Evolutionary conservation across 1,139 yeast species (phyloP).

Genomic region (Taphrina confusa): DNA sequence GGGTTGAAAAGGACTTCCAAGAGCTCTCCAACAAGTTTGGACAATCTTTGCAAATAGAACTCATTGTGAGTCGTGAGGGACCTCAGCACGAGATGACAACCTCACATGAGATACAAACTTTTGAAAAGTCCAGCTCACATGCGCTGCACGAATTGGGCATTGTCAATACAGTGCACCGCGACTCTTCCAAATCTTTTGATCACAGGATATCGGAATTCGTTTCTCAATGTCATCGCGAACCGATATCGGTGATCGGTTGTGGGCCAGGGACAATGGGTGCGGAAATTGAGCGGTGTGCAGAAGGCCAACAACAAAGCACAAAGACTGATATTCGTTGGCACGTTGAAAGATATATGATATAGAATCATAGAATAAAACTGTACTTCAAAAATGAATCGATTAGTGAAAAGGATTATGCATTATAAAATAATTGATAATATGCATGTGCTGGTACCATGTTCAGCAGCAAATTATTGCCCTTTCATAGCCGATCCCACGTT

Average conservation of each 20-base stretch:
- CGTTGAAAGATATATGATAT: neutral
- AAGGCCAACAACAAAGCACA: neutral
- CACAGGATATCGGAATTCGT: neutral
- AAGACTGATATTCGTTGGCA: slow-evolving; percentile 3
- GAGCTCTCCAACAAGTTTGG: neutral
- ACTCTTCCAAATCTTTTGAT: neutral
- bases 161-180: neutral
- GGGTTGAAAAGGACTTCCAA: neutral
- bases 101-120: neutral
- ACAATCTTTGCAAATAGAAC: neutral
- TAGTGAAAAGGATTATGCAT: too few relatives aligned
- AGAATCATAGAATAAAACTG: neutral
- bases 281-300: neutral
- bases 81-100: neutral
- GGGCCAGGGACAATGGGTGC: neutral
- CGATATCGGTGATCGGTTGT: neutral
- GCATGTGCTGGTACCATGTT: too few relatives aligned
- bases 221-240: neutral
- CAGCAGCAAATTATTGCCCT: too few relatives aligned
- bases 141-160: neutral
- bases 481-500: too few relatives aligned
- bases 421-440: too few relatives aligned
- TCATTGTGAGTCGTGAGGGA: slow-evolving; percentile 5
- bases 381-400: too few relatives aligned
- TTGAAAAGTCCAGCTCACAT: neutral